A percentile compares a stretch with the other conserved stretches of the same genome.
phyloP scores from a whole-genome alignment of 371 early-diverging fungal species.

The Mucor racemosus region DNA sequence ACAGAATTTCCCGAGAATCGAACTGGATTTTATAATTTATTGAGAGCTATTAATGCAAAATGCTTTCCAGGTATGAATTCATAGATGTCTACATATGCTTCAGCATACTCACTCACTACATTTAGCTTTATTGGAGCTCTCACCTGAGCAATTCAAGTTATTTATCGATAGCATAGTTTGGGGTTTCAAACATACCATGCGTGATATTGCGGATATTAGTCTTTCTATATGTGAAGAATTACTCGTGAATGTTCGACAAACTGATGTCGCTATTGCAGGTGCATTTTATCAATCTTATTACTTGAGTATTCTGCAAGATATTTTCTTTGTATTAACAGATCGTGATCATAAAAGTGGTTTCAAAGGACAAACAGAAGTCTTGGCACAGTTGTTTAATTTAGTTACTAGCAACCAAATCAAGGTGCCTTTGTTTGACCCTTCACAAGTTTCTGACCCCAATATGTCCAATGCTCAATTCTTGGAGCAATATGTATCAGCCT shows the following conservation, averaged over 20 bases:
- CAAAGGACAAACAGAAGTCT: slow-evolving; percentile 89
- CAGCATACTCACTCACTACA: neutral
- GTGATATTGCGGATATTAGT: slow-evolving; percentile 95
- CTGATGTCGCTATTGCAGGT: slow-evolving; percentile 78
- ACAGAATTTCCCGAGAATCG: slow-evolving; percentile 97
- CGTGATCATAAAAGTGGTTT: slow-evolving; percentile 96
- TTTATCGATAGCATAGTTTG: slow-evolving; percentile 94
- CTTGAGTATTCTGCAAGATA: slow-evolving; percentile 88
- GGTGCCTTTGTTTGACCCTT: slow-evolving; percentile 81
- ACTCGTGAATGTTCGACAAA: slow-evolving; percentile 75
- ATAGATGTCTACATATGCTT: neutral
- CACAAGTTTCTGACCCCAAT: slow-evolving; percentile 69
- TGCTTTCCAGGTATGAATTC: slow-evolving; percentile 77
- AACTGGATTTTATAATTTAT: slow-evolving; percentile 88
- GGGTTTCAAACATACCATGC: slow-evolving; percentile 98
- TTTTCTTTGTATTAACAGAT: slow-evolving; percentile 96
- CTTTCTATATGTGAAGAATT: slow-evolving; percentile 85
- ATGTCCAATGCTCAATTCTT: slow-evolving; percentile 82
- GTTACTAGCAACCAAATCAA: slow-evolving; percentile 81
- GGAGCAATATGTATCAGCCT: slow-evolving; percentile 77
- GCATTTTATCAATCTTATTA: slow-evolving; percentile 92
- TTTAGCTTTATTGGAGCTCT: slow-evolving; percentile 72
- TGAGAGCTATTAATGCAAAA: slow-evolving; percentile 81
- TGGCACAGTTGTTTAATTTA: slow-evolving; percentile 86
- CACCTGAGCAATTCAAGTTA: slow-evolving; percentile 85